Evolutionary conservation across 495 filamentous ascomycete species (phyloP).

Genomic region (Podospora comata): DNA sequence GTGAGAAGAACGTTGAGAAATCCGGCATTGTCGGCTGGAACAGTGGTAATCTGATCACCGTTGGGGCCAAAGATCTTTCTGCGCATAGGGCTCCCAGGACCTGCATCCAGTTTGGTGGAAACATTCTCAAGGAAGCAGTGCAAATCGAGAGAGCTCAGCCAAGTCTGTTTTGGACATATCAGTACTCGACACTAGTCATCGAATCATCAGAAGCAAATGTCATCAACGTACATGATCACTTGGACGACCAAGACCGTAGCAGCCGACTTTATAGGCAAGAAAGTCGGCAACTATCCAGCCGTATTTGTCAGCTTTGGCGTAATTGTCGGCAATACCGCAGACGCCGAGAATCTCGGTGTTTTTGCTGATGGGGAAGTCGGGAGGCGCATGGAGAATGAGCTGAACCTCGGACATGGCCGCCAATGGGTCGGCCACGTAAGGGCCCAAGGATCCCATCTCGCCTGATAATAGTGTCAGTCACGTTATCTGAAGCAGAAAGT

Average conservation of each 20-base stretch:
- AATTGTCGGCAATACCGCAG: slow-evolving; percentile 30
- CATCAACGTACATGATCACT: slow-evolving; percentile 18
- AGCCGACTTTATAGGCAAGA: slow-evolving; percentile 35
- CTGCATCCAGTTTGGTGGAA: slow-evolving; percentile 15
- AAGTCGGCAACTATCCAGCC: slow-evolving; percentile 42
- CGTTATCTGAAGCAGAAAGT: background rate
- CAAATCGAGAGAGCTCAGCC: slow-evolving; percentile 30
- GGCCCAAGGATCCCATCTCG: background rate
- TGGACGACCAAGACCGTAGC: slow-evolving; percentile 26
- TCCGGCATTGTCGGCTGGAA: slow-evolving; percentile 20
- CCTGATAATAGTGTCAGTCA: background rate
- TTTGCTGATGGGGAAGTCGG: slow-evolving; percentile 26
- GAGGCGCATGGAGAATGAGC: slow-evolving; percentile 32
- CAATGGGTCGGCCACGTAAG: background rate
- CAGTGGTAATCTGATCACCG: slow-evolving; percentile 21
- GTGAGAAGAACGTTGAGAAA: slow-evolving; percentile 22
- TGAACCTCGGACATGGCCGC: slow-evolving; percentile 22
- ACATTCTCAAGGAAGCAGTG: slow-evolving; percentile 11
- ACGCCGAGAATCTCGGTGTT: slow-evolving; percentile 32
- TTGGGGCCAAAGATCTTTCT: slow-evolving; percentile 14
- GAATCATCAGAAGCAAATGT: background rate
- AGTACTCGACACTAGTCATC: background rate
- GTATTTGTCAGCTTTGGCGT: slow-evolving; percentile 27
- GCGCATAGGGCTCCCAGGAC: slow-evolving; percentile 2
- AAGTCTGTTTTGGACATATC: slow-evolving; percentile 25